phyloP scores from a whole-genome alignment of 257 asterid genomes.

The Craterostigma plantagineum region DNA sequence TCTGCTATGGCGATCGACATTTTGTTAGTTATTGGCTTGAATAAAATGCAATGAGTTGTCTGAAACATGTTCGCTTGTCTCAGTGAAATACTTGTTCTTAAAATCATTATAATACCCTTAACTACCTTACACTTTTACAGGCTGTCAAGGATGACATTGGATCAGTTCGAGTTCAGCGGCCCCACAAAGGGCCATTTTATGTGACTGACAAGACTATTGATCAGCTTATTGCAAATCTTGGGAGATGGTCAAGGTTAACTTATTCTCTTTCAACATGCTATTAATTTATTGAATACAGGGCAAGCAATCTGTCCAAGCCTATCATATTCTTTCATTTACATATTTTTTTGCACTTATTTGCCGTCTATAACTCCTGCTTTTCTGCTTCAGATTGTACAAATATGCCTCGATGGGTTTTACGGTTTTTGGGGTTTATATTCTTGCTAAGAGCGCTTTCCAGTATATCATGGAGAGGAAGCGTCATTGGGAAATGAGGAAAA shows the following conservation, averaged over 20 bases:
- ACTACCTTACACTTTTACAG: conserved; percentile 17
- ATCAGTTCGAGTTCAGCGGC: conserved; percentile 71
- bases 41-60: no score
- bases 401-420: conserved; percentile 75
- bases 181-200: conserved; percentile 90
- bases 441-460: conserved; percentile 53
- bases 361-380: background rate
- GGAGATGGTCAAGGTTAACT: conserved; percentile 89
- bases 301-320: no score
- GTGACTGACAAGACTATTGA: conserved; percentile 79
- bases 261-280: conserved; percentile 6
- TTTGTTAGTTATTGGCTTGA: no score
- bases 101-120: no score
- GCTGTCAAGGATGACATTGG: conserved; percentile 90
- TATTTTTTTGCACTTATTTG: background rate
- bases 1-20: no score
- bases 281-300: no score
- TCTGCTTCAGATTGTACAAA: conserved; percentile 67
- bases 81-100: no score
- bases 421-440: conserved; percentile 61
- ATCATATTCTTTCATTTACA: no score
- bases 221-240: conserved; percentile 88
- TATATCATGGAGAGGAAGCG: conserved; percentile 77
- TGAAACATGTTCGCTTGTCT: no score
- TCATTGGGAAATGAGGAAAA: conserved; percentile 70